These are phyloP conservation scores for Adansonia gregorii DNA, from an alignment of 441 rosid species.

Conservation along the genomic window DNA sequence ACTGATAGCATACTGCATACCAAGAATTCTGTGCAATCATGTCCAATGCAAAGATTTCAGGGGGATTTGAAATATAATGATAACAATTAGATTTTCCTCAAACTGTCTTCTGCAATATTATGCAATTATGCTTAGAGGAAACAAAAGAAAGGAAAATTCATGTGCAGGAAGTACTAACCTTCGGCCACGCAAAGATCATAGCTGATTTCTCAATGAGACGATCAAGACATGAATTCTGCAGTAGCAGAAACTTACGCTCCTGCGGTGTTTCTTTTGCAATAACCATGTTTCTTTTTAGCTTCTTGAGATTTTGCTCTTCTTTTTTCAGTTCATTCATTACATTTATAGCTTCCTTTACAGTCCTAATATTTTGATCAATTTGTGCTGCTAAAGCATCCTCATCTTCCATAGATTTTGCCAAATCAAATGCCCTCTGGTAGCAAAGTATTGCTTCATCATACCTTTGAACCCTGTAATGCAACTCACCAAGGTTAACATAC, in stretches of 20 bases:
- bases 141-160: slow-evolving; percentile 6
- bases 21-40: neutral
- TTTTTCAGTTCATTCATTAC: slow-evolving; percentile 72
- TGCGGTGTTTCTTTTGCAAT: slow-evolving; percentile 61
- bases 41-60: neutral
- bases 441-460: slow-evolving; percentile 77
- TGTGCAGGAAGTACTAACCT: slow-evolving; percentile 49
- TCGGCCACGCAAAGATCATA: slow-evolving; percentile 71
- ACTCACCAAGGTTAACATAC: slow-evolving; percentile 90
- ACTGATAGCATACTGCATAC: neutral
- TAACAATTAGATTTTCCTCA: neutral
- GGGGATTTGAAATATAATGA: slow-evolving; percentile 9
- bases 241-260: slow-evolving; percentile 70
- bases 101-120: neutral
- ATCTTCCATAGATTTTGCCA: slow-evolving; percentile 93
- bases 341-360: slow-evolving; percentile 65
- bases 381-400: slow-evolving; percentile 78
- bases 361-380: slow-evolving; percentile 64
- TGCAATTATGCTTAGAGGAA: slow-evolving; percentile 9
- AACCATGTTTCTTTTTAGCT: slow-evolving; percentile 57
- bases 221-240: slow-evolving; percentile 68
- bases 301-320: slow-evolving; percentile 84
- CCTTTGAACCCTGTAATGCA: slow-evolving; percentile 73
- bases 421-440: slow-evolving; percentile 73
- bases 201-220: slow-evolving; percentile 85